Evolutionary conservation across 768 basidiomycete genomes (phyloP), one percentile per base, ranked within the genome.

Genomic region (Termitomyces sp.): DNA sequence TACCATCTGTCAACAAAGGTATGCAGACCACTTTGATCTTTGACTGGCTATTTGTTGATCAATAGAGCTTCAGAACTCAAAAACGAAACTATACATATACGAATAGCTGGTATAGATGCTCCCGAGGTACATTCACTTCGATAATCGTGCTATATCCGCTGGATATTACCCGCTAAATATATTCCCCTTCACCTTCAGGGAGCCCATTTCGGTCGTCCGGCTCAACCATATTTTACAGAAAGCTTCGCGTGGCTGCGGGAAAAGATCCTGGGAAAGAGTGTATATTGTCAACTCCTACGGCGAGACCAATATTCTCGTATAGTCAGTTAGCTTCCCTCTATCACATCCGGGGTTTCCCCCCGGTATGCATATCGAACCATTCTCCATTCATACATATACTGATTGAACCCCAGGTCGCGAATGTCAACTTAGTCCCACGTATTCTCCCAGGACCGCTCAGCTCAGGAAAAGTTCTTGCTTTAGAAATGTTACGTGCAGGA

Each of bases 71-170:
- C 60, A 92, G 93, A 83, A 0, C 75, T 95, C 47, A 89, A 83
- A 66, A 82, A 86, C 59, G 74, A 92, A 62, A 97, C 95, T 1
- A 75, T 98, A 17, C 87, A 91, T 64, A 84, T 98, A 30, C 84
- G 95, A 14, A 82, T 98, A 30, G 91, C 91, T 14, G 95, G 92
- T 0, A 84, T 94, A 5, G 95, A 98, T 67, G 95, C 95, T 1
- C 95, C 95, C 0, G 95, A 98, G 77, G 92, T 89, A 62, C 31
- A 67, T 53, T 47, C 48, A 19, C 38, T 50, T 19, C n/a, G 35
- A 23, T 5, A 50, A 31, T 51, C 53, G 31, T 30, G 12, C 15
- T 50, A 7, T 57, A n/a, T 42, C 3, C 5, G 33, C 23, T 55
- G 50, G 37, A 14, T 41, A 17, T 44, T 56, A n/a, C 44, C 3